Conservation (phyloP, 2,329 filamentous ascomycete species). For the Aureobasidium sp. region DNA sequence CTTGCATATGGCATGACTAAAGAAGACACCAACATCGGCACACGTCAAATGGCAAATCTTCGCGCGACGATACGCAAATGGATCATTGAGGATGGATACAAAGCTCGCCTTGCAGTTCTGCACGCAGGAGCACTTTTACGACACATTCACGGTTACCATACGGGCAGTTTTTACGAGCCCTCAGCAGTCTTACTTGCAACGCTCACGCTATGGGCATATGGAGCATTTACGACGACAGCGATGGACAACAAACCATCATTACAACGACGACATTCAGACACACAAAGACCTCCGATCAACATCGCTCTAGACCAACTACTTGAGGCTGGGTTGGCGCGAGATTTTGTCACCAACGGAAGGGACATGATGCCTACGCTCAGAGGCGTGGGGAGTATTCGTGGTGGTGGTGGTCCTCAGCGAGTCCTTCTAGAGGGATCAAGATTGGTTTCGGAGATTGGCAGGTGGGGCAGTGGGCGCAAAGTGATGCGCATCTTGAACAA, state of each 20-base stretch:
- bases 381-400: slow-evolving; percentile 19
- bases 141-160: slow-evolving; percentile 46
- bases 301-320: slow-evolving; percentile 21
- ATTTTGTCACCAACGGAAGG: slow-evolving; percentile 19
- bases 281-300: slow-evolving; percentile 10
- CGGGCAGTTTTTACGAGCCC: slow-evolving; percentile 53
- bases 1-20: slow-evolving; percentile 34
- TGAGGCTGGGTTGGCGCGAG: slow-evolving; percentile 21
- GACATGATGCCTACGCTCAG: slow-evolving; percentile 20
- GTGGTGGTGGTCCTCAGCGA: slow-evolving; percentile 4
- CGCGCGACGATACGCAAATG: slow-evolving; percentile 38
- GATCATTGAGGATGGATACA: slow-evolving; percentile 47
- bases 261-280: slow-evolving; percentile 5
- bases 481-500: slow-evolving; percentile 17
- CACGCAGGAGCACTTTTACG: slow-evolving; percentile 48
- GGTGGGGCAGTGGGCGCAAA: slow-evolving; percentile 15
- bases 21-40: slow-evolving; percentile 4
- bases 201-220: slow-evolving; percentile 58
- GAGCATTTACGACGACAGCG: slow-evolving; percentile 23
- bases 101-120: slow-evolving; percentile 50
- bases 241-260: background rate
- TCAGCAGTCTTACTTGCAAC: slow-evolving; percentile 60
- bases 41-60: slow-evolving; percentile 14
- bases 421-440: slow-evolving; percentile 20
- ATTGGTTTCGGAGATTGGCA: slow-evolving; percentile 18